Evolutionary conservation across 306 rosid species (phyloP), one percentile per base, ranked within the genome.

Genomic region (Cicer pinnatifidum): DNA sequence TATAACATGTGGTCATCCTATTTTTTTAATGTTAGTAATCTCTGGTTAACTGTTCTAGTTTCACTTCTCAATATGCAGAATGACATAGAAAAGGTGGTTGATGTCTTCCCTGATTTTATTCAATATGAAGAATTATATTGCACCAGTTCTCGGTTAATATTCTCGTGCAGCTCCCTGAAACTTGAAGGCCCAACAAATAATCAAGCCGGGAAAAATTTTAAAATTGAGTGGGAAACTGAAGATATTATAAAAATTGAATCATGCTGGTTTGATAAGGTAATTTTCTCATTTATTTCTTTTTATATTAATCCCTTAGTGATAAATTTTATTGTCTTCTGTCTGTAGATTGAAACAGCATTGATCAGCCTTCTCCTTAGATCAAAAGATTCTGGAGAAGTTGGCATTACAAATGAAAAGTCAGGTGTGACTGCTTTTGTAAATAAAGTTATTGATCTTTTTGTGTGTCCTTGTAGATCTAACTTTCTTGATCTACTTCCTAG

Each of bases 341-440:
- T 83, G 86, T 82, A 89, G 95, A 87, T 91, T 67, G 86, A 85
- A 80, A 85, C 88, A 63, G 91, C 90, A 66, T 69, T 11, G 46
- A 73, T 82, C 71, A 80, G 79, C 53, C 78, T 89, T 75, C 71
- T 54, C 69, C 61, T 89, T 11, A 71, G 80, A 62, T 61, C 91
- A 60, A 85, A 75, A 67, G 78, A 72, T 78, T 82, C 45, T 75
- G 56, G 17, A 63, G 86, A 75, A 71, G 59, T 73, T 76, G 86
- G 80, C 81, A 82, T 69, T 77, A 75, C 72, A 73, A 46, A 83
- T 75, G 79, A 70, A 33, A 82, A 70, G 53, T 71, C 88, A 88
- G 97, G 97, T 91, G 19, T 16, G 78, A 60, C 80, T 75, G 35
- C 65, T 62, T 76, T 45, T 68, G 43, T 10, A 58, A 70, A 20